A percentile compares a stretch with the other conserved stretches of the same genome.
Evolutionary conservation across 352 stramenopile genomes (phyloP).

Genomic region (Peronosclerospora sorghi): DNA sequence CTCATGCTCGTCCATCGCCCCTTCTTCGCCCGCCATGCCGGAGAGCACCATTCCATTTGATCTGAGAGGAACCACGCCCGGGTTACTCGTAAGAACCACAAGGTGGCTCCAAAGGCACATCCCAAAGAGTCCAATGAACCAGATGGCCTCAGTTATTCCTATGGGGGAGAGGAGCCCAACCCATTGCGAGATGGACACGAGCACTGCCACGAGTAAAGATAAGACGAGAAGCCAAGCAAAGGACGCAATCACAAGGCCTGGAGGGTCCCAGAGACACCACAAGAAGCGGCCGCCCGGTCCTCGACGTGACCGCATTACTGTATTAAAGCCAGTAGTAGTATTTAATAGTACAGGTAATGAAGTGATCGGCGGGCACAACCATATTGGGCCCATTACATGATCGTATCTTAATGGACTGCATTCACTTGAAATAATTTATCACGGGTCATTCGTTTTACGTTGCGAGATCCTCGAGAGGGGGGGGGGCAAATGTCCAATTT

Average conservation of each 20-base stretch:
- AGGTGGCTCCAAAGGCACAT: slow-evolving; percentile 70
- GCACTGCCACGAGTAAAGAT: slow-evolving; percentile 29
- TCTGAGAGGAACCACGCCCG: slow-evolving; percentile 48
- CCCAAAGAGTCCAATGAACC: slow-evolving; percentile 40
- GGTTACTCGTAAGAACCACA: slow-evolving; percentile 67
- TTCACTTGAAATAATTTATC: no score
- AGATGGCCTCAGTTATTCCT: slow-evolving; percentile 29
- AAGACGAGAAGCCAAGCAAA: slow-evolving; percentile 52
- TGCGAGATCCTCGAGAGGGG: no score
- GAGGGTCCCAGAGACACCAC: slow-evolving; percentile 59
- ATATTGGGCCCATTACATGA: no score
- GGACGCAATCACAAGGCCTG: slow-evolving; percentile 45
- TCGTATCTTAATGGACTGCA: no score
- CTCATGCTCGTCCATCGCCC: slow-evolving; percentile 10
- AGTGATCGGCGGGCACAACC: no score
- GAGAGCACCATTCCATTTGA: slow-evolving; percentile 15
- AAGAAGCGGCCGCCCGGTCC: no score
- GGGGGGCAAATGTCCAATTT: no score
- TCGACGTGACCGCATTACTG: no score
- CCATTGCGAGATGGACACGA: slow-evolving; percentile 42
- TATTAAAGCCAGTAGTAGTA: no score
- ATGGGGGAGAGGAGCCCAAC: slow-evolving; percentile 40
- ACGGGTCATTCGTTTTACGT: no score
- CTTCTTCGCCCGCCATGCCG: slow-evolving; percentile 1
- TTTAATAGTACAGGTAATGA: no score